Conservation (phyloP, 1,284 basidiomycete genomes). For the Tremellales sp. region DNA sequence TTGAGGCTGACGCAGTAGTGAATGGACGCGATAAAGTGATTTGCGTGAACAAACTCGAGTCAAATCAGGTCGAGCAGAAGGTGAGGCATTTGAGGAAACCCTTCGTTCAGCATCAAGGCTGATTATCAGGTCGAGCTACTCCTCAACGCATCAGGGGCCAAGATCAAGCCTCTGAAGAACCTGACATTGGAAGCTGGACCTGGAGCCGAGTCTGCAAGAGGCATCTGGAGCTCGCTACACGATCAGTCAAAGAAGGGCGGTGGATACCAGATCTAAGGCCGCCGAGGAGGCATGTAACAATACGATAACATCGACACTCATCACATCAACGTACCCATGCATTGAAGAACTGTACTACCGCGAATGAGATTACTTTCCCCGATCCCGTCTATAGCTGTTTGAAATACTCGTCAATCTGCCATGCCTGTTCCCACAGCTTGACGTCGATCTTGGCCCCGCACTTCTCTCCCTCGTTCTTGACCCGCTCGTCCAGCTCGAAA, state of each 20-base stretch:
- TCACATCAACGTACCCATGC: neutral
- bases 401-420: constrained; percentile 78
- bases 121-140: constrained; percentile 36
- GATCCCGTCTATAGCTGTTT: neutral
- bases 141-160: constrained; percentile 45
- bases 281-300: neutral
- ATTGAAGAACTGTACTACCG: neutral
- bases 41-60: constrained; percentile 48
- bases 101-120: neutral
- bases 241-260: constrained; percentile 31
- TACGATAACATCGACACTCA: too few species aligned
- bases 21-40: constrained; percentile 53
- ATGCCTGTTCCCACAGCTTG: constrained; percentile 83
- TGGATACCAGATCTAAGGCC: constrained; percentile 40
- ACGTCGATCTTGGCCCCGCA: constrained; percentile 66
- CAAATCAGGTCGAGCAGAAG: constrained; percentile 47
- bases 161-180: constrained; percentile 47
- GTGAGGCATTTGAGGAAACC: constrained; percentile 18
- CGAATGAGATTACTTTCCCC: neutral
- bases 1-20: constrained; percentile 27
- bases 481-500: constrained; percentile 70
- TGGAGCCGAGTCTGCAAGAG: constrained; percentile 42
- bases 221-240: constrained; percentile 46
- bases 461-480: constrained; percentile 62
- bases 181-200: constrained; percentile 44